Evolutionary conservation across 371 early-diverging fungal genomes (phyloP).

Genomic region (Umbelopsis sp.): DNA sequence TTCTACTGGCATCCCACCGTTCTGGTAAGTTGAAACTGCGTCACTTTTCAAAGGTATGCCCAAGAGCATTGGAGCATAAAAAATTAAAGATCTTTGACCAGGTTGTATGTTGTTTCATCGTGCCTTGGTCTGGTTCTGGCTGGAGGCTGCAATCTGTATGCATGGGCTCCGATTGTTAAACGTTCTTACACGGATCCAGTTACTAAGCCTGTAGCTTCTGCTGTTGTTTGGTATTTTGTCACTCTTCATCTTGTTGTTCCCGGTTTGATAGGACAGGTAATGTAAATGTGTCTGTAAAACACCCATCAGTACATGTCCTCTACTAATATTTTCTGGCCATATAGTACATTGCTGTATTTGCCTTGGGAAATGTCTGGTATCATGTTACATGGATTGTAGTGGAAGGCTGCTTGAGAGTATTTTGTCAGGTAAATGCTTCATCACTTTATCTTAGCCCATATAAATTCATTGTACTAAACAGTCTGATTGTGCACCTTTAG

Average conservation of each 20-base stretch:
- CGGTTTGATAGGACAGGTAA: conserved; percentile 3
- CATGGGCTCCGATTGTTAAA: not conserved
- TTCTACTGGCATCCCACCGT: not conserved
- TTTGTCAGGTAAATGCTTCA: not conserved
- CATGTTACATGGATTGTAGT: conserved; percentile 8
- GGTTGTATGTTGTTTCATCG: not conserved
- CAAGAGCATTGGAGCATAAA: not conserved
- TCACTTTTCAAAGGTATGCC: not conserved
- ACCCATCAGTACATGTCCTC: too few relatives aligned
- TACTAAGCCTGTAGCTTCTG: conserved; percentile 1
- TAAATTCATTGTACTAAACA: not conserved
- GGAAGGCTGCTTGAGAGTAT: conserved; percentile 9
- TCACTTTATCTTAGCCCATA: not conserved
- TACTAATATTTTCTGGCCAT: not conserved
- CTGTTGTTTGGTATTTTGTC: conserved; percentile 6
- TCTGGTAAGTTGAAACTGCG: not conserved
- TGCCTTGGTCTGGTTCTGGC: not conserved
- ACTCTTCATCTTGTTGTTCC: not conserved
- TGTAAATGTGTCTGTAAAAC: not conserved
- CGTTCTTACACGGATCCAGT: conserved; percentile 11
- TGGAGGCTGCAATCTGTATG: conserved; percentile 13
- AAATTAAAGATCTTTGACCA: not conserved
- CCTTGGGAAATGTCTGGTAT: conserved; percentile 1
- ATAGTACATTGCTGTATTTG: conserved; percentile 6
- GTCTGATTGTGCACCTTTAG: not conserved